These are phyloP conservation scores for Arthrobotrys entomopaga DNA, from an alignment of 2,329 filamentous ascomycete species.

Conservation along the genomic window DNA sequence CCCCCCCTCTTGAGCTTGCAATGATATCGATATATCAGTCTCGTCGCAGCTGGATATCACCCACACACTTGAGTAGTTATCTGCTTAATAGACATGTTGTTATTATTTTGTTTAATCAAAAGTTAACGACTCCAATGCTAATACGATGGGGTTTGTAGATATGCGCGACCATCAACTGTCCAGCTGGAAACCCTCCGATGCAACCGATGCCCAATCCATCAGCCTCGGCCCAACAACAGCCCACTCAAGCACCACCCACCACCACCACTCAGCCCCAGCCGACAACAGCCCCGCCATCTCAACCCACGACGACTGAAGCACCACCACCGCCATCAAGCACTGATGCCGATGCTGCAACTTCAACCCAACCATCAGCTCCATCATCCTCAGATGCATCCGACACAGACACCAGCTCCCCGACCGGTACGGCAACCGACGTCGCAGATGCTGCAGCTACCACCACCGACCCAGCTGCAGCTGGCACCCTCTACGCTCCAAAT, in stretches of 20 bases:
- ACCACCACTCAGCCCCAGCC: neutral
- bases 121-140: neutral
- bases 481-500: conserved; percentile 32
- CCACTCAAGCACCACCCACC: conserved; percentile 2
- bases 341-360: neutral
- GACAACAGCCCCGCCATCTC: neutral
- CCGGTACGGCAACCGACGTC: conserved; percentile 36
- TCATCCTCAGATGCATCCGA: conserved; percentile 23
- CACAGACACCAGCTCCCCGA: conserved; percentile 8
- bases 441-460: conserved; percentile 35
- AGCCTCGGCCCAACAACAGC: conserved; percentile 11
- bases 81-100: neutral
- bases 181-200: conserved; percentile 24
- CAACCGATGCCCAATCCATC: conserved; percentile 7
- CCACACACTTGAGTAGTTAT: too few relatives aligned
- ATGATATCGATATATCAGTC: too few relatives aligned
- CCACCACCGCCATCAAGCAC: conserved; percentile 6
- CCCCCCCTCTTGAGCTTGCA: too few relatives aligned
- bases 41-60: too few relatives aligned
- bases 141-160: conserved; percentile 7
- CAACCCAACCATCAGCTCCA: conserved; percentile 3
- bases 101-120: neutral
- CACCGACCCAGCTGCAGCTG: conserved; percentile 11
- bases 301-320: neutral
- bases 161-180: conserved; percentile 47